Evolutionary conservation across 139 green algal species (phyloP).

Genomic region (Chlorokybus atmophyticus): DNA sequence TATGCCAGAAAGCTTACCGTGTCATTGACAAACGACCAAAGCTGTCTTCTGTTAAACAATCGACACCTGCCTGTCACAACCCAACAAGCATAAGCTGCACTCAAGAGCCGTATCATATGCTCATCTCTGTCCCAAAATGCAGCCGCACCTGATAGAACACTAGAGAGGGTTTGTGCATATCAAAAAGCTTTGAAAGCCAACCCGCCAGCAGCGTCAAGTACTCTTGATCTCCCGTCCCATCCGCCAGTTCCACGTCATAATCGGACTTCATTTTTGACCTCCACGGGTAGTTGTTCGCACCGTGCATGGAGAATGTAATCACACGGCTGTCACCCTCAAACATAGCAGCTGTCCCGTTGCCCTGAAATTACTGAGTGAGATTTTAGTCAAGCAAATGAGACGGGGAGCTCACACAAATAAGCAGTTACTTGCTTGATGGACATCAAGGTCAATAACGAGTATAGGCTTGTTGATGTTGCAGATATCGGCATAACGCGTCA

Average conservation of each 20-base stretch:
- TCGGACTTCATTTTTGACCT: conserved; percentile 37
- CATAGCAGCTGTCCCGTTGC: conserved; percentile 54
- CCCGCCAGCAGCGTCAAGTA: conserved; percentile 32
- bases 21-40: conserved; percentile 39
- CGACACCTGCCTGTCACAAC: conserved; percentile 40
- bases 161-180: conserved; percentile 36
- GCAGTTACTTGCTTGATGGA: conserved; percentile 35
- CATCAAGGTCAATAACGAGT: conserved; percentile 45
- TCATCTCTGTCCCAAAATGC: background rate
- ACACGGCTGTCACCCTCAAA: conserved; percentile 44
- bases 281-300: conserved; percentile 58
- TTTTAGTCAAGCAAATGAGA: background rate
- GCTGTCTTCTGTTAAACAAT: conserved; percentile 43
- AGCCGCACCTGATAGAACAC: conserved; percentile 42
- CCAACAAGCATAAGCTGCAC: conserved; percentile 5
- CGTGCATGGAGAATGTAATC: conserved; percentile 52
- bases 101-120: background rate
- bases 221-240: conserved; percentile 26
- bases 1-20: conserved; percentile 12
- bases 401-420: background rate
- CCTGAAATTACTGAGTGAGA: conserved; percentile 7
- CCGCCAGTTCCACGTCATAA: conserved; percentile 44
- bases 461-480: conserved; percentile 11
- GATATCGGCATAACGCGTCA: conserved; percentile 3
- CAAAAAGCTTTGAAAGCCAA: conserved; percentile 37